These are phyloP conservation scores for Cytospora piceae DNA, from an alignment of 2,329 filamentous ascomycete species.

Conservation along the genomic window DNA sequence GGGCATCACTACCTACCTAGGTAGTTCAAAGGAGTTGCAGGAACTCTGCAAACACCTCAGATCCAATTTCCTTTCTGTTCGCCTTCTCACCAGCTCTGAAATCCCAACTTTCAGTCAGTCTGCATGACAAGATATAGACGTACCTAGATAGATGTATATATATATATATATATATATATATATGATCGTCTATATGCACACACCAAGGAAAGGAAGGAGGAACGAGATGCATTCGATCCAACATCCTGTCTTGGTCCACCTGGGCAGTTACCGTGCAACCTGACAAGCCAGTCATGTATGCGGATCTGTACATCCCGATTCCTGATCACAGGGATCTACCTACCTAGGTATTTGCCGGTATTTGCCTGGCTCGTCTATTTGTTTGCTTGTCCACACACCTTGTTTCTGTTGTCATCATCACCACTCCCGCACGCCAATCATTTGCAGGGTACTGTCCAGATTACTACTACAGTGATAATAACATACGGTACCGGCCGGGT, in stretches of 20 bases:
- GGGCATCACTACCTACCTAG: background rate
- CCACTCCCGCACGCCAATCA: background rate
- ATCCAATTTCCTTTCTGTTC: conserved; percentile 15
- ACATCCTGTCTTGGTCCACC: background rate
- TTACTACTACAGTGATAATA: no score
- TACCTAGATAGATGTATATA: no score
- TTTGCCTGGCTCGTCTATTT: background rate
- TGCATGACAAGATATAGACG: no score
- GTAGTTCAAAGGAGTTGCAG: background rate
- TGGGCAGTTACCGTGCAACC: background rate
- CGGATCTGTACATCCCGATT: background rate
- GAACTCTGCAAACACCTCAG: conserved; percentile 14
- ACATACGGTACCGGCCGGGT: background rate
- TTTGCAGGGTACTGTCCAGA: background rate
- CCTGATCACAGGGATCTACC: background rate
- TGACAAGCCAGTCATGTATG: no score
- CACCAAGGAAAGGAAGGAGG: conserved; percentile 4
- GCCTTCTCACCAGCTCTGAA: background rate
- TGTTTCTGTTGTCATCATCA: background rate
- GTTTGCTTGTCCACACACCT: background rate
- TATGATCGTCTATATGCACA: no score
- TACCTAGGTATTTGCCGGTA: background rate
- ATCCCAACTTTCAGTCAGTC: background rate
- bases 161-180: no score
- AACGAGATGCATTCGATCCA: conserved; percentile 14